Evolutionary conservation across 352 stramenopile genomes (phyloP).

Genomic region (Phytophthora cajani): DNA sequence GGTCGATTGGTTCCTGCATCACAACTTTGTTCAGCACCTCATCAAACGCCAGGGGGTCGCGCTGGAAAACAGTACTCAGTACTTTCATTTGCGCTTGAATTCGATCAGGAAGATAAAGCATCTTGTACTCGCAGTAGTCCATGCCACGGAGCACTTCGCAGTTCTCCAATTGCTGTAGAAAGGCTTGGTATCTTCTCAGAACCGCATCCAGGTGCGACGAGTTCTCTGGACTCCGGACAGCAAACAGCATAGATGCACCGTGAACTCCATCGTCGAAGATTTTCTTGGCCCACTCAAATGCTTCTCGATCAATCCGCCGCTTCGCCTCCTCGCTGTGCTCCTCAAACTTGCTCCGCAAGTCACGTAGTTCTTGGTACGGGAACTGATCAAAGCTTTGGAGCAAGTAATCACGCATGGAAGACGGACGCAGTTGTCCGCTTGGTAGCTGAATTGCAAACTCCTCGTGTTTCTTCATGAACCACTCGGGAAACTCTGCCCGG

Average conservation of each 20-base stretch:
- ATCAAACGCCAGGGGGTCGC: conserved; percentile 1
- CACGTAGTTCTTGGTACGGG: conserved; percentile 10
- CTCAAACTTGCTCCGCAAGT: not conserved
- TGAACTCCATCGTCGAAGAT: not conserved
- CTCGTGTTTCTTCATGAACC: conserved; percentile 19
- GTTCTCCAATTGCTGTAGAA: conserved; percentile 5
- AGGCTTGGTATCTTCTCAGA: not conserved
- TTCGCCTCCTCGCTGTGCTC: not conserved
- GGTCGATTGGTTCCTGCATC: not conserved
- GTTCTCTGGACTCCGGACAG: conserved; percentile 5
- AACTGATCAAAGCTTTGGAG: conserved; percentile 15
- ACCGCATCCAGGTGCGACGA: conserved; percentile 6
- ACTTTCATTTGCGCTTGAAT: conserved; percentile 26
- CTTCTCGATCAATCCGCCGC: not conserved
- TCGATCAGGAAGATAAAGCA: conserved; percentile 21
- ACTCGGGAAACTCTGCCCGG: conserved; percentile 13
- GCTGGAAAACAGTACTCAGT: not conserved
- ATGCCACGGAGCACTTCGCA: not conserved
- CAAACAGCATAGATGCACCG: conserved; percentile 18
- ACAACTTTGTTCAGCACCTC: not conserved
- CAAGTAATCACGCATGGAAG: not conserved
- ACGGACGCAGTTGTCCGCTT: not conserved
- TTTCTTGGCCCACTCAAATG: not conserved
- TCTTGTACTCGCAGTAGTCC: not conserved
- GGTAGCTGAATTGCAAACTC: conserved; percentile 2